A percentile compares a stretch with the other conserved stretches of the same genome.
Conservation (phyloP, 331 rosid genomes). For the Phaseolus coccineus region DNA sequence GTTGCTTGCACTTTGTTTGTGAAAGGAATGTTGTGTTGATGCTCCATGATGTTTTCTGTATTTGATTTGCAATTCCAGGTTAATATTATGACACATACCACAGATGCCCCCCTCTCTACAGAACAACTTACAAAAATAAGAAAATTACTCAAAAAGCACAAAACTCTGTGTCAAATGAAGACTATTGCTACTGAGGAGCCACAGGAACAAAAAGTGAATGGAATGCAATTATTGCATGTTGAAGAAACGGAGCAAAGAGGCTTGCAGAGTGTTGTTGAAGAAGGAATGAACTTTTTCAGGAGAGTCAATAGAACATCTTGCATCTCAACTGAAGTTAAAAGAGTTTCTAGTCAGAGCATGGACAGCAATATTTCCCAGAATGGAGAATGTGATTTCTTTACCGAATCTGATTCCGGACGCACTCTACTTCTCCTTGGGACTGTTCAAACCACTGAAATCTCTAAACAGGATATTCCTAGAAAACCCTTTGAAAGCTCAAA, state of each 20-base stretch:
- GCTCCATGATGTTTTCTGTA: slow-evolving; percentile 37
- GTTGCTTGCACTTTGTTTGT: slow-evolving; percentile 35
- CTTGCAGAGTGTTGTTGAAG: slow-evolving; percentile 47
- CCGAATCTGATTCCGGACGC: slow-evolving; percentile 63
- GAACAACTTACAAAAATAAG: slow-evolving; percentile 80
- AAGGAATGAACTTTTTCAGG: slow-evolving; percentile 67
- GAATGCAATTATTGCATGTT: slow-evolving; percentile 49
- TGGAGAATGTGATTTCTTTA: slow-evolving; percentile 47
- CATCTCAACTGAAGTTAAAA: slow-evolving; percentile 54
- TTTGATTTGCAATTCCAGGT: slow-evolving; percentile 64
- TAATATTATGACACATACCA: slow-evolving; percentile 83
- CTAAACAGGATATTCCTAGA: slow-evolving; percentile 40
- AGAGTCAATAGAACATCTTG: slow-evolving; percentile 67
- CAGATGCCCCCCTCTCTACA: slow-evolving; percentile 75
- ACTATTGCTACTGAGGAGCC: slow-evolving; percentile 55
- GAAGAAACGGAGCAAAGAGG: slow-evolving; percentile 54
- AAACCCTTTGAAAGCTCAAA: slow-evolving; percentile 51
- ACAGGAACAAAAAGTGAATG: slow-evolving; percentile 46
- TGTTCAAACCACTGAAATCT: slow-evolving; percentile 41
- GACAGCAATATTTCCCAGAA: slow-evolving; percentile 49
- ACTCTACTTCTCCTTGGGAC: slow-evolving; percentile 46
- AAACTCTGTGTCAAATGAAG: slow-evolving; percentile 61
- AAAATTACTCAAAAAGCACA: slow-evolving; percentile 78
- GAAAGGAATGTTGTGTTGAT: slow-evolving; percentile 20
- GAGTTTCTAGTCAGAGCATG: slow-evolving; percentile 48